Conservation (phyloP, 108 stramenopile species). For the Pseudonitzschia delicatissima region DNA sequence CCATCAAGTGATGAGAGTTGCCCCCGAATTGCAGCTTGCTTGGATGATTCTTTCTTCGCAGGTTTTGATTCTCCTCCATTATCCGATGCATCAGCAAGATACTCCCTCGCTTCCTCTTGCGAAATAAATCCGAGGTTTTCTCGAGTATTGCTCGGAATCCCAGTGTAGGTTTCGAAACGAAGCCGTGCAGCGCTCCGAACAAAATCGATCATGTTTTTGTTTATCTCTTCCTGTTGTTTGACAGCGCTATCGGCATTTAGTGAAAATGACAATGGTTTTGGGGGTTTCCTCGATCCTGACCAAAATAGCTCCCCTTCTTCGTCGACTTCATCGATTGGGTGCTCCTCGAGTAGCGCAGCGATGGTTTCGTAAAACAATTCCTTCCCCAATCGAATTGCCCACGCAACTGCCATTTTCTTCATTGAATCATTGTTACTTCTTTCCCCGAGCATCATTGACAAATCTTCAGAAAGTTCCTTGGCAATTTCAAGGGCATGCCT, state of each 20-base stretch:
- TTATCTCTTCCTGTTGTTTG: constrained; percentile 51
- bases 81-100: constrained; percentile 32
- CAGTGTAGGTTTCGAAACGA: constrained; percentile 56
- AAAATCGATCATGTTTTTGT: constrained; percentile 75
- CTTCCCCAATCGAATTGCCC: constrained; percentile 60
- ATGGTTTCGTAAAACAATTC: constrained; percentile 57
- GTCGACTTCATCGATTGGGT: constrained; percentile 89
- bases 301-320: constrained; percentile 95
- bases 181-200: constrained; percentile 70
- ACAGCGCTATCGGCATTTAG: constrained; percentile 21
- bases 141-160: background rate
- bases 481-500: constrained; percentile 65
- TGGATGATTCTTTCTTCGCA: constrained; percentile 3
- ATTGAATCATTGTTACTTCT: background rate
- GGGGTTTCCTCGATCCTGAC: constrained; percentile 78
- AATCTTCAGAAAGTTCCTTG: constrained; percentile 65
- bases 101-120: constrained; percentile 37
- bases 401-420: constrained; percentile 42
- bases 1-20: background rate
- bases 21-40: background rate
- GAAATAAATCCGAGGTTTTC: constrained; percentile 31
- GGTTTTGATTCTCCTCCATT: constrained; percentile 59
- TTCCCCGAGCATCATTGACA: constrained; percentile 34
- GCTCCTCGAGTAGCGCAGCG: constrained; percentile 58
- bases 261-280: constrained; percentile 48